phyloP scores from a whole-genome alignment of 805 yeast genomes.

The Dipodascopsis tothii region DNA sequence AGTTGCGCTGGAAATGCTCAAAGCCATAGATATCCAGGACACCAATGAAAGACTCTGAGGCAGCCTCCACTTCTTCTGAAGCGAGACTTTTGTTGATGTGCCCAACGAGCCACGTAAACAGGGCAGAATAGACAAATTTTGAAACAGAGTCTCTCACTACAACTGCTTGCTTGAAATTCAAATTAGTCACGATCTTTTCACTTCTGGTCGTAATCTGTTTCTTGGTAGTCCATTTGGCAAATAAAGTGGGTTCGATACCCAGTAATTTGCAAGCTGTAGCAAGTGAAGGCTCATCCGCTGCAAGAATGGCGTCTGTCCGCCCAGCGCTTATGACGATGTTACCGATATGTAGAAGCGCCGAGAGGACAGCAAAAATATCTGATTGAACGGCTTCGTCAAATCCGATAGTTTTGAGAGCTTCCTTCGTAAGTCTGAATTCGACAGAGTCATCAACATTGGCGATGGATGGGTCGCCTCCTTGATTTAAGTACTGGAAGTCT shows the following conservation, averaged over 20 bases:
- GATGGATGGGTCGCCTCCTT: conserved; percentile 69
- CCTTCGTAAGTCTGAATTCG: conserved; percentile 69
- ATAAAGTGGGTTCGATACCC: conserved; percentile 63
- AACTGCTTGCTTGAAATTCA: conserved; percentile 72
- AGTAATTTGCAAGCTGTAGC: conserved; percentile 75
- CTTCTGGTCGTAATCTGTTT: conserved; percentile 88
- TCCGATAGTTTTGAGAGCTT: conserved; percentile 75
- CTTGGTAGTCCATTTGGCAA: conserved; percentile 87
- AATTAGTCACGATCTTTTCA: conserved; percentile 79
- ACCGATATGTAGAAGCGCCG: conserved; percentile 88
- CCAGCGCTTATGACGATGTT: conserved; percentile 81
- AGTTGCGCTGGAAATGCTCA: conserved; percentile 88
- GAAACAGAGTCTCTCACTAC: conserved; percentile 97
- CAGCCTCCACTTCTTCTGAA: conserved; percentile 55
- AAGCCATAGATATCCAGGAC: conserved; percentile 96
- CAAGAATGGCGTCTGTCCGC: conserved; percentile 70
- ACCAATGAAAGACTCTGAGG: conserved; percentile 75
- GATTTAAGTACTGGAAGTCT: conserved; percentile 76
- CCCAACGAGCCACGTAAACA: conserved; percentile 91
- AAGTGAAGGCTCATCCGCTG: conserved; percentile 80
- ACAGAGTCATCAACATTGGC: conserved; percentile 72
- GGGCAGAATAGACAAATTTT: conserved; percentile 81
- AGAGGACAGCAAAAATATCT: conserved; percentile 67
- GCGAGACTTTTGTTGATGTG: conserved; percentile 77
- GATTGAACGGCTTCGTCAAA: conserved; percentile 51